phyloP scores from a whole-genome alignment of 371 early-diverging fungal genomes.

The Haplosporangium sp. region DNA sequence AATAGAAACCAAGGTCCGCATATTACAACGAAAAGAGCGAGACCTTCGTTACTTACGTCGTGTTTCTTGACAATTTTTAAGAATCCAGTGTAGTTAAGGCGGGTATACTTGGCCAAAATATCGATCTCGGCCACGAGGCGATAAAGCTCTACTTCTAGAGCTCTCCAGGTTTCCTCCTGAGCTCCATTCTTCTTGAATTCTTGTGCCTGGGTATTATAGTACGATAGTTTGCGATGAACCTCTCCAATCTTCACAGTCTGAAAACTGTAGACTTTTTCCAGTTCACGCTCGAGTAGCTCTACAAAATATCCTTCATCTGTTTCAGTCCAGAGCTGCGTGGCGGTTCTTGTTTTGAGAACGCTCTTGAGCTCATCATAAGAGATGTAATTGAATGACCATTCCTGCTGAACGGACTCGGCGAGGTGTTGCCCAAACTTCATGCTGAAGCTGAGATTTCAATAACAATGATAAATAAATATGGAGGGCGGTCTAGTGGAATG shows the following conservation, averaged over 20 bases:
- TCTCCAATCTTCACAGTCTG: slow-evolving; percentile 93
- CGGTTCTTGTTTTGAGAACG: slow-evolving; percentile 74
- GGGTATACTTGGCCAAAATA: slow-evolving; percentile 93
- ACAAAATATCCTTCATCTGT: slow-evolving; percentile 90
- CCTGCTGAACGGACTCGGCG: slow-evolving; percentile 77
- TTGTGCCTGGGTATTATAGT: slow-evolving; percentile 74
- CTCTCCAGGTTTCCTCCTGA: slow-evolving; percentile 69
- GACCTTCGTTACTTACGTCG: slow-evolving; percentile 73
- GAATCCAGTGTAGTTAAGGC: slow-evolving; percentile 97
- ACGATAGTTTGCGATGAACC: slow-evolving; percentile 83
- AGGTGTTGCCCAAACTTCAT: slow-evolving; percentile 96
- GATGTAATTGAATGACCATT: slow-evolving; percentile 92
- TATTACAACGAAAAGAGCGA: background rate
- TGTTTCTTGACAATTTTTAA: slow-evolving; percentile 98
- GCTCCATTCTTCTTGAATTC: slow-evolving; percentile 72
- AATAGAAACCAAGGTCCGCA: slow-evolving; percentile 12
- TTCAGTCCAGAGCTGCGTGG: slow-evolving; percentile 65
- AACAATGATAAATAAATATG: background rate
- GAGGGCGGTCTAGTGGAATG: background rate
- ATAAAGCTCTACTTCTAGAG: slow-evolving; percentile 85
- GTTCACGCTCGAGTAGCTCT: slow-evolving; percentile 87
- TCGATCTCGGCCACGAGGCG: slow-evolving; percentile 92
- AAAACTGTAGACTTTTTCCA: slow-evolving; percentile 93
- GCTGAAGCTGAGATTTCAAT: background rate
- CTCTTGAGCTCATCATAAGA: slow-evolving; percentile 88